phyloP scores from a whole-genome alignment of 768 basidiomycete genomes.

The Chalciporus pseudorubinellus region DNA sequence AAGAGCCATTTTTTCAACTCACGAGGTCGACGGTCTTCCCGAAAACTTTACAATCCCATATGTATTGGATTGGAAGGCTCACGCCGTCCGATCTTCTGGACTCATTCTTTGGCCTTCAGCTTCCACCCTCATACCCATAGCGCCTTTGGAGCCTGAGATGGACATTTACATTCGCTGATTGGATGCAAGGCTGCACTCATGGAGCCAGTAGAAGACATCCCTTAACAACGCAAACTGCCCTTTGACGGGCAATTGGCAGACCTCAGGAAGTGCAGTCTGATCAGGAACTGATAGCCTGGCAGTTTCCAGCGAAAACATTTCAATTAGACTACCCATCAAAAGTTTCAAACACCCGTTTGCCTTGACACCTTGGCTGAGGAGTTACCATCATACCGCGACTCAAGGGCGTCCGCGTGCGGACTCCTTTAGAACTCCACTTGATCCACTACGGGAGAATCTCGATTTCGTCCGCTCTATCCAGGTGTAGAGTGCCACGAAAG shows the following conservation, averaged over 20 bases:
- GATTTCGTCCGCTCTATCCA: slow-evolving; percentile 51
- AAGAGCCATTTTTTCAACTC: slow-evolving; percentile 27
- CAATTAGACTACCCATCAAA: slow-evolving; percentile 47
- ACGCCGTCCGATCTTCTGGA: slow-evolving; percentile 56
- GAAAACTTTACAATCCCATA: slow-evolving; percentile 25
- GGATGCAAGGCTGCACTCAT: slow-evolving; percentile 58
- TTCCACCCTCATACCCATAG: slow-evolving; percentile 56
- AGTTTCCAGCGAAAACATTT: slow-evolving; percentile 67
- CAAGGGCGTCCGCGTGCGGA: slow-evolving; percentile 8
- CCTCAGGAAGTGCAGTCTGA: slow-evolving; percentile 28
- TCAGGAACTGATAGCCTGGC: slow-evolving; percentile 7
- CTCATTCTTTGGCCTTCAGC: slow-evolving; percentile 59
- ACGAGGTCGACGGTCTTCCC: too few relatives aligned
- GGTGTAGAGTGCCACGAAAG: slow-evolving; percentile 51
- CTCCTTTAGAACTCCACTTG: slow-evolving; percentile 9
- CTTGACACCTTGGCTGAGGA: slow-evolving; percentile 22
- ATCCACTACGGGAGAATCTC: slow-evolving; percentile 38
- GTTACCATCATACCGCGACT: slow-evolving; percentile 1
- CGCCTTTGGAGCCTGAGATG: slow-evolving; percentile 65
- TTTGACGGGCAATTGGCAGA: slow-evolving; percentile 24
- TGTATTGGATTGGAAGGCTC: slow-evolving; percentile 41
- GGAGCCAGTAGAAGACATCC: slow-evolving; percentile 43
- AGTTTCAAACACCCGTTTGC: slow-evolving; percentile 25
- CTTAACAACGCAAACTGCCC: slow-evolving; percentile 19
- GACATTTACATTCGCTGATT: slow-evolving; percentile 65